These are phyloP conservation scores for Stagonosporopsis tanaceti DNA, from an alignment of 2,329 filamentous ascomycete species.

Conservation along the genomic window DNA sequence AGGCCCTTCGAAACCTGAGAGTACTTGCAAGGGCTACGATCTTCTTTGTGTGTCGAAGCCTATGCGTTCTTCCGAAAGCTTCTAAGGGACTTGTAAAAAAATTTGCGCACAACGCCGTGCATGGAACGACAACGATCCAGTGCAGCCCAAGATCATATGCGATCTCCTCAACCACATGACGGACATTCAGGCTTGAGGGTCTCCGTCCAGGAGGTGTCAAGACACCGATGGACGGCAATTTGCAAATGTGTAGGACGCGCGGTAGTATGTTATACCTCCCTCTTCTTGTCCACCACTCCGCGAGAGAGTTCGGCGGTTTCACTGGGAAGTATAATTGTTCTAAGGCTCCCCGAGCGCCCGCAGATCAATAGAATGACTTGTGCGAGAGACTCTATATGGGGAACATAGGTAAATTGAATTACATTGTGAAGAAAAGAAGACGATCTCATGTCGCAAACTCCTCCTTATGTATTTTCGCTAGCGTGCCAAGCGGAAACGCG, in stretches of 20 bases:
- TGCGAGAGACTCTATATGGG: too few relatives aligned
- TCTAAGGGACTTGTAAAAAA: too few relatives aligned
- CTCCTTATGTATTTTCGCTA: constrained; percentile 32
- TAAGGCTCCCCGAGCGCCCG: constrained; percentile 99
- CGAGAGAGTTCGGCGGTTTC: constrained; percentile 60
- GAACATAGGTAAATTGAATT: constrained; percentile 31
- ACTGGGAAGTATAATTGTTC: constrained; percentile 71
- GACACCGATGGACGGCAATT: background rate
- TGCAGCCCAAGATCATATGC: too few relatives aligned
- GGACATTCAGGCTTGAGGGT: background rate
- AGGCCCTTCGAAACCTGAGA: background rate
- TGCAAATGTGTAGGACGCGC: background rate
- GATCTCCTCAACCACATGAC: too few relatives aligned
- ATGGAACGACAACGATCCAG: too few relatives aligned
- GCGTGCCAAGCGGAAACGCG: constrained; percentile 30
- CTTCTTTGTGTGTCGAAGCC: too few relatives aligned
- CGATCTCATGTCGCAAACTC: constrained; percentile 36
- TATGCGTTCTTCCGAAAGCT: too few relatives aligned
- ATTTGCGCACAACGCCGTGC: too few relatives aligned
- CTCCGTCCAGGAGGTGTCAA: background rate
- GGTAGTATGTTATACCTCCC: constrained; percentile 50
- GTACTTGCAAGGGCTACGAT: too few relatives aligned
- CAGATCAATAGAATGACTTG: constrained; percentile 71
- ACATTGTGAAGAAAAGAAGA: constrained; percentile 71
- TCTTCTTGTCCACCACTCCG: constrained; percentile 53